Evolutionary conservation across 208 protist genomes (phyloP).

Genomic region (Trypanosoma mega): DNA sequence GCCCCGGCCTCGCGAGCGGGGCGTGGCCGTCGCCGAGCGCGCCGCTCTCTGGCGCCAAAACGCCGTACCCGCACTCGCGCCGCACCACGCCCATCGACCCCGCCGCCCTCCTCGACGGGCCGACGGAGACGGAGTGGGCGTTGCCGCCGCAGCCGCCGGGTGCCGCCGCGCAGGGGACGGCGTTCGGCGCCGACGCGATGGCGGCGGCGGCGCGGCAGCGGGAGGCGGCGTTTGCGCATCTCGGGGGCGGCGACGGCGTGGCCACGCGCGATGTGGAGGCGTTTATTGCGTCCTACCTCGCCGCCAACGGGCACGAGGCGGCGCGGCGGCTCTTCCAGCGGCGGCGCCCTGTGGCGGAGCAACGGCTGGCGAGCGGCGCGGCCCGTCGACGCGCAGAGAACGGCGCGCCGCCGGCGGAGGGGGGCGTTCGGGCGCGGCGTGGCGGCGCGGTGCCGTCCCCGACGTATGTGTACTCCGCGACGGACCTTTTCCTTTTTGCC

Average conservation of each 20-base stretch:
- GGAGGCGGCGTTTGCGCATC: too few species aligned
- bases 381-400: slow-evolving; percentile 14
- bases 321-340: slow-evolving; percentile 40
- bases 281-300: slow-evolving; percentile 47
- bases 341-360: slow-evolving; percentile 35
- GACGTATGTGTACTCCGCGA: slow-evolving; percentile 11
- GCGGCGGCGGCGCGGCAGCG: too few species aligned
- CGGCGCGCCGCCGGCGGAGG: neutral
- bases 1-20: neutral
- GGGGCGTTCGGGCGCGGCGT: neutral
- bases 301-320: slow-evolving; percentile 31
- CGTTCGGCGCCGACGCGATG: too few species aligned
- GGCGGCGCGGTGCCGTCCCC: slow-evolving; percentile 10
- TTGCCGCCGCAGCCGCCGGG: too few species aligned
- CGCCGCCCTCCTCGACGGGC: too few species aligned
- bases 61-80: neutral
- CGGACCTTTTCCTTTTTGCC: slow-evolving; percentile 26
- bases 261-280: slow-evolving; percentile 35
- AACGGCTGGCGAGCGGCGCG: slow-evolving; percentile 39
- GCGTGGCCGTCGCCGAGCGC: neutral
- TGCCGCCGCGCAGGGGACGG: too few species aligned
- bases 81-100: too few species aligned
- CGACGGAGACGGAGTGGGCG: too few species aligned
- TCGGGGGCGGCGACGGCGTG: too few species aligned
- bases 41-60: neutral